Percentiles rank a stretch among this genome's conserved stretches.
Evolutionary conservation across 257 asterid genomes (phyloP).

Genomic region (Salvia splendens): DNA sequence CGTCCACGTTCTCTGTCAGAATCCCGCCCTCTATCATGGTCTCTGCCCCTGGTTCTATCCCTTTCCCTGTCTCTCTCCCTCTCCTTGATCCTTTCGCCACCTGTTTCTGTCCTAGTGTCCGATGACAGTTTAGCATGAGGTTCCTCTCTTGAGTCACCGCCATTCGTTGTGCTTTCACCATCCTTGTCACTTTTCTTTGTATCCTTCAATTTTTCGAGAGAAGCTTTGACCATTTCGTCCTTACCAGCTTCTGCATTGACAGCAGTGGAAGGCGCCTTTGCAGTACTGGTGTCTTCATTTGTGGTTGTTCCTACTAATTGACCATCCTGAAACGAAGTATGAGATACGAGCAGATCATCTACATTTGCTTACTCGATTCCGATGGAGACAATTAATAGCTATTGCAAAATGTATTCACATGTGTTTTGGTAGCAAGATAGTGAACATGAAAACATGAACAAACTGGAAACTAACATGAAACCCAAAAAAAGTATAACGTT

Average conservation of each 20-base stretch:
- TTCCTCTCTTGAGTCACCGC: constrained; percentile 62
- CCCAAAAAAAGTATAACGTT: not conserved
- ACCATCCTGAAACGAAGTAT: constrained; percentile 50
- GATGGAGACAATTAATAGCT: not conserved
- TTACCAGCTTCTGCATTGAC: constrained; percentile 54
- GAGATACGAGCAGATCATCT: constrained; percentile 6
- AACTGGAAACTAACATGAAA: constrained; percentile 7
- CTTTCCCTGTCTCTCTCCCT: constrained; percentile 62
- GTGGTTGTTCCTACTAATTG: constrained; percentile 38
- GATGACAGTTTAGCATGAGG: constrained; percentile 43
- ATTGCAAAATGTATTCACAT: not conserved
- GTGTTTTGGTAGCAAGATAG: constrained; percentile 16
- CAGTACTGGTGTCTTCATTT: constrained; percentile 49
- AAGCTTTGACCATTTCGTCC: constrained; percentile 50
- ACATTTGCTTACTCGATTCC: constrained; percentile 2
- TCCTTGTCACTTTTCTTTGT: constrained; percentile 65
- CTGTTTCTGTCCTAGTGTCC: constrained; percentile 59
- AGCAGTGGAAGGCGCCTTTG: constrained; percentile 43
- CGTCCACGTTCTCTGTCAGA: constrained; percentile 70
- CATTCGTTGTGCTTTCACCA: constrained; percentile 44
- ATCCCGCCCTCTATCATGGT: constrained; percentile 69
- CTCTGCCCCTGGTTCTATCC: constrained; percentile 64
- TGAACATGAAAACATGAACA: not conserved
- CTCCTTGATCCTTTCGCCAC: constrained; percentile 65
- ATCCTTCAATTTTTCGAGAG: constrained; percentile 60